Conservation (phyloP, 192 early-diverging fungal genomes). For the Backusella tarrabulga region DNA sequence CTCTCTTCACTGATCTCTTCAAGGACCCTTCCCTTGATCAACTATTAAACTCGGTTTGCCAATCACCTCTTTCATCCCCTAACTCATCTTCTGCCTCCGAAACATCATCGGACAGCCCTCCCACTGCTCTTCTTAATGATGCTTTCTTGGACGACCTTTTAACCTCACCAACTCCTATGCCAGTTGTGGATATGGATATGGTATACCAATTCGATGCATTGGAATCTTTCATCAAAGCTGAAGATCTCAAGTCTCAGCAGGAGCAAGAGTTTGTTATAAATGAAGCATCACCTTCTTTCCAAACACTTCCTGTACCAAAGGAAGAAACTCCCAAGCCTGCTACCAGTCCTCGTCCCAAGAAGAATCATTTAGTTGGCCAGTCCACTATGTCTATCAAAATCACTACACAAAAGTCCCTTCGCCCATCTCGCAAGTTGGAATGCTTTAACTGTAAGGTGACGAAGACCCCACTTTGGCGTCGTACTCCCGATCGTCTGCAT, state of each 20-base stretch:
- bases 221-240: slow-evolving; percentile 14
- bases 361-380: slow-evolving; percentile 31
- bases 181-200: slow-evolving; percentile 15
- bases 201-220: slow-evolving; percentile 11
- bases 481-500: slow-evolving; percentile 73
- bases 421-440: slow-evolving; percentile 49
- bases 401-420: slow-evolving; percentile 38
- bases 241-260: slow-evolving; percentile 11
- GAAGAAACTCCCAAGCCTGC: background rate
- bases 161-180: background rate
- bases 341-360: slow-evolving; percentile 16
- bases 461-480: slow-evolving; percentile 77
- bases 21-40: slow-evolving; percentile 23
- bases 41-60: slow-evolving; percentile 16
- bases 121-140: slow-evolving; percentile 26
- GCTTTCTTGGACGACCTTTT: slow-evolving; percentile 18
- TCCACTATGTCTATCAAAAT: slow-evolving; percentile 32
- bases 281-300: background rate
- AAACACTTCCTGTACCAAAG: slow-evolving; percentile 8
- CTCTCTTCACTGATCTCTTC: slow-evolving; percentile 20
- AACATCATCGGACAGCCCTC: slow-evolving; percentile 26
- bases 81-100: slow-evolving; percentile 21
- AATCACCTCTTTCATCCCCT: slow-evolving; percentile 16
- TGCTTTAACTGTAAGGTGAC: slow-evolving; percentile 80
- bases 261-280: background rate